Conservation (phyloP, 2,329 filamentous ascomycete genomes). For the Lachnellula arida region DNA sequence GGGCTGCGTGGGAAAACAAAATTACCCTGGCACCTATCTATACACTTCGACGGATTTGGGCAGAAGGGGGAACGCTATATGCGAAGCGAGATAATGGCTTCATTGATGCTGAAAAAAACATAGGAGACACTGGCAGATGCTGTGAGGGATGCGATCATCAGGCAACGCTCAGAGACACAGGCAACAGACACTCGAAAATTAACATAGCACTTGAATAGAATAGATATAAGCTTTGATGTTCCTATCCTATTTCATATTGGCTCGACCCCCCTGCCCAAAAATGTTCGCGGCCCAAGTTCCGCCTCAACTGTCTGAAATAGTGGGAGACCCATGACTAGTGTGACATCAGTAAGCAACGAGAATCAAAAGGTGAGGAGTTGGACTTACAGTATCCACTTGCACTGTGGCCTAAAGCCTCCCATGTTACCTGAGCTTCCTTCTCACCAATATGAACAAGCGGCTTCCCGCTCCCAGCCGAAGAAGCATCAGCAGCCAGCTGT, state of each 20-base stretch:
- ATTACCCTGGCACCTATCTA: slow-evolving; percentile 48
- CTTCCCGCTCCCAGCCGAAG: slow-evolving; percentile 54
- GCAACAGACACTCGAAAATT: too few species aligned
- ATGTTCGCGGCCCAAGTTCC: slow-evolving; percentile 14
- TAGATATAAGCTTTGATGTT: background rate
- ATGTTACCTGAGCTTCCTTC: slow-evolving; percentile 61
- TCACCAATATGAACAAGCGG: slow-evolving; percentile 60
- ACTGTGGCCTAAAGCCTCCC: slow-evolving; percentile 56
- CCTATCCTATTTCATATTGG: background rate
- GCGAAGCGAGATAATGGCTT: slow-evolving; percentile 60
- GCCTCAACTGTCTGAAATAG: slow-evolving; percentile 18
- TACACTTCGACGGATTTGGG: slow-evolving; percentile 68
- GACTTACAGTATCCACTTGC: slow-evolving; percentile 18
- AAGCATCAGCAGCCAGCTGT: slow-evolving; percentile 50
- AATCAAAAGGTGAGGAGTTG: background rate
- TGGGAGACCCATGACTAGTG: slow-evolving; percentile 13
- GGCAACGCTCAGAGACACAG: background rate
- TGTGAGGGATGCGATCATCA: slow-evolving; percentile 33
- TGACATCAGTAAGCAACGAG: background rate
- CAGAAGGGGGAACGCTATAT: slow-evolving; percentile 67
- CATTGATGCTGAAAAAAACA: slow-evolving; percentile 47
- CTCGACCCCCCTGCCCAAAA: slow-evolving; percentile 13
- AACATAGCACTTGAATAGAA: background rate
- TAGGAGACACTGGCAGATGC: slow-evolving; percentile 47
- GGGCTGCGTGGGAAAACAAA: slow-evolving; percentile 51